Percentiles rank a stretch among this genome's conserved stretches.
These are phyloP conservation scores for Protomyces gravidus DNA, from an alignment of 1,139 yeast species.

Conservation along the genomic window DNA sequence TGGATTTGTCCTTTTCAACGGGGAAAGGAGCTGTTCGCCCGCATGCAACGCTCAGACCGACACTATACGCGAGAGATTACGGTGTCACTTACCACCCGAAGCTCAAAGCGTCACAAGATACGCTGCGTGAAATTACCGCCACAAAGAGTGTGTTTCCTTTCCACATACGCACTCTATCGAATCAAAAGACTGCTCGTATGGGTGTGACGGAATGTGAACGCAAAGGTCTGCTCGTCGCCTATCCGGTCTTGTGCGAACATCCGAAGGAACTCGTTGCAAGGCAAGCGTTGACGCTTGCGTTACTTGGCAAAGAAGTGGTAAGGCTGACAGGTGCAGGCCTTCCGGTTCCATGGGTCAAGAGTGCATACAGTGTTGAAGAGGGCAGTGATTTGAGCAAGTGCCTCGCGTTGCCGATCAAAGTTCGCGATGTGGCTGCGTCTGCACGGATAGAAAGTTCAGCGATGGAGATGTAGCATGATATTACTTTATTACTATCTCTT, in stretches of 20 bases:
- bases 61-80: conserved; percentile 78
- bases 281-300: conserved; percentile 72
- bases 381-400: conserved; percentile 6
- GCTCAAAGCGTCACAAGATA: conserved; percentile 66
- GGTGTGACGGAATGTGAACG: conserved; percentile 79
- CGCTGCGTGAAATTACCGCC: conserved; percentile 67
- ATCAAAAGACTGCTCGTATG: conserved; percentile 52
- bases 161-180: conserved; percentile 60
- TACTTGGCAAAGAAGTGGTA: conserved; percentile 58
- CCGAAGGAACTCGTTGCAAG: conserved; percentile 48
- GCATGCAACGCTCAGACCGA: conserved; percentile 46
- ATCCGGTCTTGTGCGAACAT: conserved; percentile 58
- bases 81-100: conserved; percentile 73
- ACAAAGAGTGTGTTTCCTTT: conserved; percentile 84
- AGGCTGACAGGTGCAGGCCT: conserved; percentile 75
- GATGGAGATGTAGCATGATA: conserved; percentile 7
- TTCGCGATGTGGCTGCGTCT: conserved; percentile 13
- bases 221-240: conserved; percentile 71
- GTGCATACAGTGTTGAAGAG: conserved; percentile 45
- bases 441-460: background rate
- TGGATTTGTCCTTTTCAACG: conserved; percentile 79
- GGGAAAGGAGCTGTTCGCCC: conserved; percentile 29
- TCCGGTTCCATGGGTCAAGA: conserved; percentile 80
- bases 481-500: background rate
- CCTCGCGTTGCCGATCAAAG: conserved; percentile 1